Evolutionary conservation across 2,329 filamentous ascomycete species (phyloP), one percentile per base, ranked within the genome.

Genomic region (Kalmusia sp.): DNA sequence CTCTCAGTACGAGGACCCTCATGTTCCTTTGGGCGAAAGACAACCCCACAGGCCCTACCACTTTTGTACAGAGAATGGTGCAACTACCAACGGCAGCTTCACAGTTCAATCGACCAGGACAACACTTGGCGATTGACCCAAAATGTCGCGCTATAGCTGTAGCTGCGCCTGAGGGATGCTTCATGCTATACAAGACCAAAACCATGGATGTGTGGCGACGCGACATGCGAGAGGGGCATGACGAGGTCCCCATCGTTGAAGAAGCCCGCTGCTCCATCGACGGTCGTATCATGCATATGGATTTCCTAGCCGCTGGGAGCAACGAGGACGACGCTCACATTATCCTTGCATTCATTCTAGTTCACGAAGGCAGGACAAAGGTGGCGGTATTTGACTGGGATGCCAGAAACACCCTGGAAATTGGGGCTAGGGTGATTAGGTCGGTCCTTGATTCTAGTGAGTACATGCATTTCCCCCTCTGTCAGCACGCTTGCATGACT

Each of bases 231-330:
- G 12, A 43, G 6, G 55, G 27, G 72, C 77, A n/a, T 66, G 76
- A 57, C 72, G 90, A 52, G 72, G 79, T 63, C 8, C 89, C 89
- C 1, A 82, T 96, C 51, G 80, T 80, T 46, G 75, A 80, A 56
- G 82, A 84, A 73, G 65, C 75, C 33, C 63, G 67, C 2, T 54
- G 76, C 24, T 51, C 65, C 8, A 78, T 92, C 6, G 83, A 71
- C 41, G 68, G 87, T 6, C 92, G 91, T n/a, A 91, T 98, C 50
- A 81, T 93, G 63, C 90, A 91, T 62, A 87, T 97, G 80, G 89
- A 92, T 19, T 99, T 98, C 59, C 80, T 99, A 2, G 86, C 89
- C 54, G 90, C 92, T 6, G 81, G 83, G 56, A 89, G 89, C 11
- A 81, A 82, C 8, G 75, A 82, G 0, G 82, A 85, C 48, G 87